Base-by-base conservation (phyloP, 768 basidiomycete genomes). In the Albatrellus ellisii region DNA sequence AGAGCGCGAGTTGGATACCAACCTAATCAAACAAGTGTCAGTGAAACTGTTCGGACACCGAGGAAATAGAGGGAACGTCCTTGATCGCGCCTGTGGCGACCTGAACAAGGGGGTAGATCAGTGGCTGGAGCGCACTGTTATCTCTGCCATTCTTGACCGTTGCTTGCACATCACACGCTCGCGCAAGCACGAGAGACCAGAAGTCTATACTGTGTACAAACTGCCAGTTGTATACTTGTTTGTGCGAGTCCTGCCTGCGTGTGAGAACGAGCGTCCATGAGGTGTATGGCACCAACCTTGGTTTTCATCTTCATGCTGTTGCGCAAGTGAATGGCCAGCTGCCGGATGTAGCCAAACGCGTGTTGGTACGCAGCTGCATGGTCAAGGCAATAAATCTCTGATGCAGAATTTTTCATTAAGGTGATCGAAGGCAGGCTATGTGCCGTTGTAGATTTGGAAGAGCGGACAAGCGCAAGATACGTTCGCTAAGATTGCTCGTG, bases 221-320 rank as follows among this genome's bases (percentile, higher is more conserved):
- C 63, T 97, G 95, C 95, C 95, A 99, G 62, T 97, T 99, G 63
- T 99, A 95, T 17, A 99, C 94, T 52, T 84, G 80, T 59, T 81
- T 82, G 63, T 84, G 92, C 7, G 88, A 79, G 51, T 98, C 91
- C 81, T 89, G 58, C 17, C 43, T 21, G 5, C 11, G 35, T 36
- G 6, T 21, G 20, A 22, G 15, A 3, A 36, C 28, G 28, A 8
- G n/a, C 28, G 9, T n/a, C 28, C 8, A 8, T 29, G 28, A 36
- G 31, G 31, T 32, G 4, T 14, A 18, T 32, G 6, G 18, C 20
- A 55, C 65, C 4, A 32, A 80, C 88, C 69, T 90, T 90, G 22
- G 76, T 80, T 56, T 82, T 80, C 29, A 78, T 67, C 61, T 92
- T 91, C 77, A 90, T 87, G 58, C 86, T 87, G 53, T 84, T 87